Evolutionary conservation across 805 yeast species (phyloP), one percentile per base, ranked within the genome.

Genomic region (Candida maltosa): DNA sequence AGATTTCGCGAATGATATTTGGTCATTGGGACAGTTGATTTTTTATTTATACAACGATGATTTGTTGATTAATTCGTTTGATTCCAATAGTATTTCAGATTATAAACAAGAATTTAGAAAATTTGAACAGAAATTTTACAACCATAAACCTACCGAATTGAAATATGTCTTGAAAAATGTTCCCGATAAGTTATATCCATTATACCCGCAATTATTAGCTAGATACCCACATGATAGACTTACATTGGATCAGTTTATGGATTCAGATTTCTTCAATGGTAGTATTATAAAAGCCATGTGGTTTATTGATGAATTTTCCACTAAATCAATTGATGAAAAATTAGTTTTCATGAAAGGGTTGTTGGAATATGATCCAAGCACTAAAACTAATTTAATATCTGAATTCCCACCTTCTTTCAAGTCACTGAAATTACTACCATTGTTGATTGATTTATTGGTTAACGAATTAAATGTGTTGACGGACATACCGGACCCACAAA

Each of bases 231-330:
- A 69, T 29, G 76, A 76, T 43, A 65, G 91, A 53, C 52, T 76
- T 38, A 53, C 79, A 31, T 67, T 89, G 31, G 76, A 79, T 46
- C 82, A 78, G 32, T 75, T 93, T 41, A 72, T 84, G n/a, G 75
- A 76, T 8, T 77, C 87, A 7, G 76, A 73, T 24, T 85, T 77
- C 47, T 91, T 89, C 58, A 84, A 87, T 59, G 89, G 87, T 44
- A 86, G 91, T 34, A 63, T 88, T 32, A 78, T 91, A 34, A 82
- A 83, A 49, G 81, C 94, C 3, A 70, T 91, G 65, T 78, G 82
- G 55, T 81, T 83, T 47, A 58, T 91, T 29, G 97, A 91, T 51
- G 93, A 85, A 38, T 80, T 86, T 42, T 77, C 88, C 7, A 84
- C 95, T 1, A 82, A 84, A 46, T 62, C 80, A 2, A 63, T 68